phyloP scores from a whole-genome alignment of 2,329 filamentous ascomycete species.

The Fulvia fulva region DNA sequence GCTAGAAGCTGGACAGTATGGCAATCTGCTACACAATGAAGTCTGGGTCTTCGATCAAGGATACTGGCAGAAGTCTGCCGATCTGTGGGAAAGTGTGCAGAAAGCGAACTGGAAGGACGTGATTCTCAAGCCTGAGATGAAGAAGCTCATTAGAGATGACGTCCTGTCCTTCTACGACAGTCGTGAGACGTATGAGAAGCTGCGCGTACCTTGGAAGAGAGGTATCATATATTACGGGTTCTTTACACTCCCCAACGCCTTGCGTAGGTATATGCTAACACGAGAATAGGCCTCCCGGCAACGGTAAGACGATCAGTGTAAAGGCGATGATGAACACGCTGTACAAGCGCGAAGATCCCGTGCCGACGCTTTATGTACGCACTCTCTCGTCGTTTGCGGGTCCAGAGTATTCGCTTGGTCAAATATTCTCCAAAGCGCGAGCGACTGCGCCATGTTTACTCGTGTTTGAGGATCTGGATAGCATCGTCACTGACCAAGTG shows the following conservation, averaged over 20 bases:
- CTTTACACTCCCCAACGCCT: no score
- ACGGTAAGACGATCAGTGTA: constrained; percentile 68
- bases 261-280: no score
- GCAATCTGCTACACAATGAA: constrained; percentile 56
- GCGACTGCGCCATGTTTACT: constrained; percentile 64
- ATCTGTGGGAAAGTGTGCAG: constrained; percentile 56
- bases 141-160: constrained; percentile 60
- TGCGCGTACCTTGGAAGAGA: constrained; percentile 68
- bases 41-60: constrained; percentile 56
- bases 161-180: constrained; percentile 62
- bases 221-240: constrained; percentile 66
- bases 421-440: constrained; percentile 58
- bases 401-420: constrained; percentile 53
- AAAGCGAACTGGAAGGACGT: constrained; percentile 61
- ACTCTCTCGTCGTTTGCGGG: constrained; percentile 47
- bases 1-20: constrained; percentile 53
- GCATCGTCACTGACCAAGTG: constrained; percentile 57
- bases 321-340: constrained; percentile 67
- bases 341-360: constrained; percentile 49
- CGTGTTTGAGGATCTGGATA: constrained; percentile 69
- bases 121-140: constrained; percentile 63
- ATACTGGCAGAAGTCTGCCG: constrained; percentile 58
- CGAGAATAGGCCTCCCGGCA: constrained; percentile 55
- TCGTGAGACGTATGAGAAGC: constrained; percentile 54
- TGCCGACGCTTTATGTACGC: constrained; percentile 62